Evolutionary conservation across 805 yeast species (phyloP).

Genomic region (Barnettozyma vustinii): DNA sequence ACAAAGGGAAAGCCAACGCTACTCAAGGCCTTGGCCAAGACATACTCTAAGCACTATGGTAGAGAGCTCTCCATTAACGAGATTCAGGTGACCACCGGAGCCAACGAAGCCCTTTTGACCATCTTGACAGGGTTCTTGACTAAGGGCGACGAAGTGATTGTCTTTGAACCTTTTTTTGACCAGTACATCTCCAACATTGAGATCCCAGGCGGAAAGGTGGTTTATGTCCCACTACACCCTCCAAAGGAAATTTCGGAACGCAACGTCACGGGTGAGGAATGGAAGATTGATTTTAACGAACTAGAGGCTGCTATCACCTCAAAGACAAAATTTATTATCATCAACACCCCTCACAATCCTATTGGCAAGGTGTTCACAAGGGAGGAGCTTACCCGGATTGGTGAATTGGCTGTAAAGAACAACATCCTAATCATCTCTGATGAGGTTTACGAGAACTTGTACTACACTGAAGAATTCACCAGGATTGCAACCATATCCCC

Average conservation of each 20-base stretch:
- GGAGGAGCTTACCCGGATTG: constrained; percentile 70
- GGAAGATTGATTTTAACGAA: constrained; percentile 79
- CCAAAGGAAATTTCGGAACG: constrained; percentile 63
- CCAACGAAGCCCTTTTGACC: constrained; percentile 90
- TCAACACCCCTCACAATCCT: constrained; percentile 96
- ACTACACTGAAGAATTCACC: constrained; percentile 62
- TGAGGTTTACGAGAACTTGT: constrained; percentile 92
- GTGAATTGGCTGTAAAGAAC: constrained; percentile 78
- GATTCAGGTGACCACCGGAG: constrained; percentile 88
- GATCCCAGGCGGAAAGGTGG: constrained; percentile 88
- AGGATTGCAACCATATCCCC: constrained; percentile 81
- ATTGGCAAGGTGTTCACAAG: constrained; percentile 83
- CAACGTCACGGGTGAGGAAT: constrained; percentile 74
- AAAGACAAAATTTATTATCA: constrained; percentile 78
- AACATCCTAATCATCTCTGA: constrained; percentile 82
- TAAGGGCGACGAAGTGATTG: constrained; percentile 91
- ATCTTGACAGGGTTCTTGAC: constrained; percentile 79
- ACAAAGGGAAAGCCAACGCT: constrained; percentile 82
- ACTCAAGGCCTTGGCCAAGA: constrained; percentile 59
- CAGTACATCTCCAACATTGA: constrained; percentile 94
- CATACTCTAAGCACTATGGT: constrained; percentile 66
- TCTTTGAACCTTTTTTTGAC: constrained; percentile 94
- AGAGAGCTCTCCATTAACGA: constrained; percentile 52
- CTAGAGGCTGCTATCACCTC: constrained; percentile 64
- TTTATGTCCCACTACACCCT: constrained; percentile 79